Conservation (phyloP, 176 grass and related monocot genomes). For the Saccharum spontaneum region DNA sequence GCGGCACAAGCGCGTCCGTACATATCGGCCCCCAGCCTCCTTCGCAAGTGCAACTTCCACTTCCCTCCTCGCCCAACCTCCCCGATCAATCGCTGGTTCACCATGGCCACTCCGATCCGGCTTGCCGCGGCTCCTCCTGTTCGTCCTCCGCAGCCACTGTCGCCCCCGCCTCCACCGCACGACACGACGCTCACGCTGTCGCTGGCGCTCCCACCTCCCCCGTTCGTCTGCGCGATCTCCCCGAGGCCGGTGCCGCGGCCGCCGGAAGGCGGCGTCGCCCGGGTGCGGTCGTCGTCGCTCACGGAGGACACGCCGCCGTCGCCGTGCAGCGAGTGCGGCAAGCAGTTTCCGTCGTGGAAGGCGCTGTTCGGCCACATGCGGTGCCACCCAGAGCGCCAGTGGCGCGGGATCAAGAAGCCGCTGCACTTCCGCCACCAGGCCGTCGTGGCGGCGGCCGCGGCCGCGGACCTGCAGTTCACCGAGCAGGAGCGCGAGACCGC, state of each 20-base stretch:
- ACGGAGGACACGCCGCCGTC: slow-evolving; percentile 4
- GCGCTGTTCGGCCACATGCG: slow-evolving; percentile 80
- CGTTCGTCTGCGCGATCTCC: not conserved
- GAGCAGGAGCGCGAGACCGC: slow-evolving; percentile 37
- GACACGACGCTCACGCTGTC: slow-evolving; percentile 36
- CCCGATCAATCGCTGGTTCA: not conserved
- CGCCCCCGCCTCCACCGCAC: not conserved
- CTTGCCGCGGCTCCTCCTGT: not conserved
- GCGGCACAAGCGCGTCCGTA: not conserved
- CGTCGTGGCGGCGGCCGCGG: not conserved
- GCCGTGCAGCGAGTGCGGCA: slow-evolving; percentile 58
- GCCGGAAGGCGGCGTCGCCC: not conserved
- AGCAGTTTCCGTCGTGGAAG: slow-evolving; percentile 50
- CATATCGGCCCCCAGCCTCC: not conserved
- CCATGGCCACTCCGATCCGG: not conserved
- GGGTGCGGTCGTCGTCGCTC: not conserved
- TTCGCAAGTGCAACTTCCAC: not conserved
- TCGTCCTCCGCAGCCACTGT: not conserved
- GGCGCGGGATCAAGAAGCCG: slow-evolving; percentile 57
- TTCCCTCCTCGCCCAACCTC: not conserved
- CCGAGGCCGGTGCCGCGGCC: not conserved
- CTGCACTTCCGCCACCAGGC: not conserved
- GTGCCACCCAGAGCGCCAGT: slow-evolving; percentile 67
- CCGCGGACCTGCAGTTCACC: slow-evolving; percentile 12
- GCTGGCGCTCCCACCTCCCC: not conserved